These are phyloP conservation scores for Microbotryomycetes sp. DNA, from an alignment of 1,284 basidiomycete species.

Conservation along the genomic window DNA sequence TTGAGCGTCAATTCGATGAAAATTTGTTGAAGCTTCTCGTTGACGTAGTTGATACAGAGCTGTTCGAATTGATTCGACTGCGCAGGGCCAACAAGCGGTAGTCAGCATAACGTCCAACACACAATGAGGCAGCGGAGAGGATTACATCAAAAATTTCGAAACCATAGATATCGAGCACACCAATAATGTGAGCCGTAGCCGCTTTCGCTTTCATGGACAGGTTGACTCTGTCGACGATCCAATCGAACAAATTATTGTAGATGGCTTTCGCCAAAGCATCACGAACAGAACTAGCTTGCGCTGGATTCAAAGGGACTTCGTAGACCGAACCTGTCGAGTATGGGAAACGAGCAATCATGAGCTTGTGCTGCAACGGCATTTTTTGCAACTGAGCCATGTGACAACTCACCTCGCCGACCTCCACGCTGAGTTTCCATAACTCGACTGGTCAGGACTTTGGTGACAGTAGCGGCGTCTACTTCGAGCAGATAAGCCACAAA, in stretches of 20 bases:
- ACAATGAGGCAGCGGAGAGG: background rate
- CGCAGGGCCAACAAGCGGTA: slow-evolving; percentile 1
- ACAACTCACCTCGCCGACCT: slow-evolving; percentile 64
- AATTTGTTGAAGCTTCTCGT: slow-evolving; percentile 89
- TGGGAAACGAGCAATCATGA: background rate
- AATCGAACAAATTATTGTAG: slow-evolving; percentile 98
- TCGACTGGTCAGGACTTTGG: slow-evolving; percentile 77
- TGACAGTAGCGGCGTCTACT: slow-evolving; percentile 66
- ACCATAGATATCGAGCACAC: slow-evolving; percentile 95
- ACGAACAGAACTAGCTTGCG: slow-evolving; percentile 80
- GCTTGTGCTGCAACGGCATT: background rate
- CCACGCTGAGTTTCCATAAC: slow-evolving; percentile 87
- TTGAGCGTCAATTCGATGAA: slow-evolving; percentile 99
- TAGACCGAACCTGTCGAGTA: slow-evolving; percentile 63
- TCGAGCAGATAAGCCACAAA: slow-evolving; percentile 95
- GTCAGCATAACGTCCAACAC: background rate
- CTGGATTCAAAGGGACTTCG: slow-evolving; percentile 89
- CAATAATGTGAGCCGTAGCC: slow-evolving; percentile 76
- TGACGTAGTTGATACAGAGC: slow-evolving; percentile 99
- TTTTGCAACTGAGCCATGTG: too few species aligned
- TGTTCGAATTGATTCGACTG: slow-evolving; percentile 98
- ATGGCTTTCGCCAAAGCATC: slow-evolving; percentile 94
- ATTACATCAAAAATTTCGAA: slow-evolving; percentile 89
- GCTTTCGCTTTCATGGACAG: slow-evolving; percentile 85
- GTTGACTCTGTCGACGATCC: slow-evolving; percentile 97